Evolutionary conservation across 2,329 filamentous ascomycete species (phyloP).

Genomic region (Penicillium hesseltinei): DNA sequence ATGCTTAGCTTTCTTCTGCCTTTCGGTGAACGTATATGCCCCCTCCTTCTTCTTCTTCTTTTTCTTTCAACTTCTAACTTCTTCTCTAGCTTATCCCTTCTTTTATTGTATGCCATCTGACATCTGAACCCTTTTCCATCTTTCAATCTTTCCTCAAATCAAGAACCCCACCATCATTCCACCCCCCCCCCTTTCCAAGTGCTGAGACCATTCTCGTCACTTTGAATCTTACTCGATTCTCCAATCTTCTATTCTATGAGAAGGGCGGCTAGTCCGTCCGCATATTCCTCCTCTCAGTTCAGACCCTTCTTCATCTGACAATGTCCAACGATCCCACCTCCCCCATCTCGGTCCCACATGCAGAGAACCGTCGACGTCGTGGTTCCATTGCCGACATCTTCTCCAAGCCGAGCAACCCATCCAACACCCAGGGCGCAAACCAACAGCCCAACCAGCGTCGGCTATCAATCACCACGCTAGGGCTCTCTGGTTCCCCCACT

Average conservation of each 20-base stretch:
- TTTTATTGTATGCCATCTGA: too few species aligned
- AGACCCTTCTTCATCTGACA: conserved; percentile 14
- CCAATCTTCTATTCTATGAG: conserved; percentile 14
- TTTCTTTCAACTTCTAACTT: not conserved
- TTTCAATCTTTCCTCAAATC: not conserved
- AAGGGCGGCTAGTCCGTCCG: conserved; percentile 29
- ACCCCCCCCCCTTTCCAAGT: not conserved
- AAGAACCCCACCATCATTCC: not conserved
- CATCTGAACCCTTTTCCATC: not conserved
- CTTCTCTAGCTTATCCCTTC: too few species aligned
- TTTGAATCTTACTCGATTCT: not conserved
- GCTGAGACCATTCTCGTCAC: not conserved
- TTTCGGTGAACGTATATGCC: conserved; percentile 1
- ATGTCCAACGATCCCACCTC: conserved; percentile 48
- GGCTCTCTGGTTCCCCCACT: conserved; percentile 70
- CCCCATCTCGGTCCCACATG: conserved; percentile 39
- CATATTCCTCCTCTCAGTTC: conserved; percentile 5
- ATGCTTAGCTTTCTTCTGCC: conserved; percentile 13
- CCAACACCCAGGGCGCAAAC: conserved; percentile 44
- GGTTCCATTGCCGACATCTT: conserved; percentile 49
- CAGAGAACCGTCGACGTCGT: conserved; percentile 43
- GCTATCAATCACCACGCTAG: conserved; percentile 71
- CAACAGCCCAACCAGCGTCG: conserved; percentile 55
- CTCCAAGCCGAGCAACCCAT: conserved; percentile 29
- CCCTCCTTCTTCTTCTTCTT: not conserved